Conservation (phyloP, 345 rosid species). For the Syzygium oleosum region DNA sequence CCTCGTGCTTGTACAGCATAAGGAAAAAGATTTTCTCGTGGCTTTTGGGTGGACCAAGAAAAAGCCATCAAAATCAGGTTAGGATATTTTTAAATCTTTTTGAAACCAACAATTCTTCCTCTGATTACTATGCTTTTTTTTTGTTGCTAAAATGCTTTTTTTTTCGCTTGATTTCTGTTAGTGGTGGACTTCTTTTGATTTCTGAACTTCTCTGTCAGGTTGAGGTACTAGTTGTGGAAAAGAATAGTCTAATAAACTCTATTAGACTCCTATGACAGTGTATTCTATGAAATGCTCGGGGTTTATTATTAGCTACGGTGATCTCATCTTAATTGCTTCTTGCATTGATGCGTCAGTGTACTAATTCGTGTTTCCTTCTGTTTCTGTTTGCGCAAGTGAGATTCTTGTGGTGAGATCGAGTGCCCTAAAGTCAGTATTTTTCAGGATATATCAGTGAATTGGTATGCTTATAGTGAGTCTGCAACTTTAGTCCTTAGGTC, state of each 20-base stretch:
- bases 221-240: conserved; percentile 65
- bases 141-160: no score
- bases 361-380: background rate
- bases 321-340: background rate
- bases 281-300: background rate
- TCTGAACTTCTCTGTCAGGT: conserved; percentile 32
- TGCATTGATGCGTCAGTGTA: background rate
- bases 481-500: background rate
- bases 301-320: background rate
- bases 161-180: background rate
- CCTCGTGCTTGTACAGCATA: conserved; percentile 78
- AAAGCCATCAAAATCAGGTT: conserved; percentile 91
- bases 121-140: background rate
- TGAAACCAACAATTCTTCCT: background rate
- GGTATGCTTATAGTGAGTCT: background rate
- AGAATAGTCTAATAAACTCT: conserved; percentile 33
- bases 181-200: background rate
- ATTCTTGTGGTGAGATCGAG: background rate
- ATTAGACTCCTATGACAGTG: no score
- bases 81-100: background rate
- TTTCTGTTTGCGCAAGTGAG: background rate
- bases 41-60: conserved; percentile 83
- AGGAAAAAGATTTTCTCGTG: conserved; percentile 85
- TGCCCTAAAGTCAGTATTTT: background rate
- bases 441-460: background rate